Base-by-base conservation (phyloP, 2,329 filamentous ascomycete genomes). In the Fusarium coffeatum region DNA sequence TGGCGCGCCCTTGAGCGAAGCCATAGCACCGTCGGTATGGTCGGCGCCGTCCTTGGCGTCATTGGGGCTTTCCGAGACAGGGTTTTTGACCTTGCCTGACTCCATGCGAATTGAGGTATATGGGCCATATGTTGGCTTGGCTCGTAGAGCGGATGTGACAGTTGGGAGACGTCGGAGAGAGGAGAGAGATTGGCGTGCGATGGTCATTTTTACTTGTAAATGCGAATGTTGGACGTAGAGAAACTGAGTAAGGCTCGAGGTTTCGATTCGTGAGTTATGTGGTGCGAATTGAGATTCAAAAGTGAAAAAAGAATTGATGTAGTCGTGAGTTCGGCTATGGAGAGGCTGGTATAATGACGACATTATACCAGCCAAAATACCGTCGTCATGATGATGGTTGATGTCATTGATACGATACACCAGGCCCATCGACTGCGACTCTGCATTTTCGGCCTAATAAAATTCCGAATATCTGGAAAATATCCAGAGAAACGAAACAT, bases 391-490 rank as follows among this genome's bases (percentile, higher is more conserved):
- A 4, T 32, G 20, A 59, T 68, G 51, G 48, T 68, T 68, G 65
- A 68, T 68, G 65, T 68, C 65, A 68, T 68, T 55, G 65, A 68
- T 6, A 25, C 56, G 65, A 64, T 10, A 25, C 51, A 53, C 30
- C 48, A 23, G 49, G 2, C 34, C 49, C 49, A 50, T 62, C 42
- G 37, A 22, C 20, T 49, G 23, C 27, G 25, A 12, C 13, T 37
- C 13, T n/a, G 11, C 34, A 37, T 11, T 6, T n/a, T 48, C 60
- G 23, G 50, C 23, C 46, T 23, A 64, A 66, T 20, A 42, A 64
- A 59, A 41, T 30, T 53, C 55, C 25, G 40, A 43, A 4, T 13
- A 8, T 13, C 12, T 25, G 7, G 18, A 15, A 12, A n/a, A 50
- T 25, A 7, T 13, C 7, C 8, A 23, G 4, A 20, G 9, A 13